Evolutionary conservation across 176 grass and related monocot genomes (phyloP).

Genomic region (Triticum monococcum): DNA sequence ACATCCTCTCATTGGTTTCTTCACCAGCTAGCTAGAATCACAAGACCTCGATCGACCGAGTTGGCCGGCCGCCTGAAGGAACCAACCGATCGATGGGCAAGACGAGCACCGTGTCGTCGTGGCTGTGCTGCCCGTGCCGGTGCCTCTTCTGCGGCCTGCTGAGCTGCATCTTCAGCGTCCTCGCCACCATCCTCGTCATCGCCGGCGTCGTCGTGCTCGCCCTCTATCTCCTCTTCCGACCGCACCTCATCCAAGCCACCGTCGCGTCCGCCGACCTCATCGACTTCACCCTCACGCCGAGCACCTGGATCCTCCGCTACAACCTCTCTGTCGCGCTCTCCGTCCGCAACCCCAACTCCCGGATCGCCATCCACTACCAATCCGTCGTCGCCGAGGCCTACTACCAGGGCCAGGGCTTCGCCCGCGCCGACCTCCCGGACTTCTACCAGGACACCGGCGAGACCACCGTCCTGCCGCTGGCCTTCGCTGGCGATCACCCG

Average conservation of each 20-base stretch:
- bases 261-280: constrained; percentile 23
- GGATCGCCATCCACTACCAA: constrained; percentile 40
- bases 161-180: constrained; percentile 15
- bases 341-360: constrained; percentile 28
- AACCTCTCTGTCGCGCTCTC: constrained; percentile 11
- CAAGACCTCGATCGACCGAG: neutral
- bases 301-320: constrained; percentile 34
- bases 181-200: constrained; percentile 11
- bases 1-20: neutral
- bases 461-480: neutral
- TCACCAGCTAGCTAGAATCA: neutral
- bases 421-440: constrained; percentile 1
- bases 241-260: constrained; percentile 26
- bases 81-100: constrained; percentile 17
- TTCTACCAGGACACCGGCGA: constrained; percentile 17
- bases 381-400: constrained; percentile 12
- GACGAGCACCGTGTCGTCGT: neutral
- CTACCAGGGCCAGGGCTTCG: constrained; percentile 39
- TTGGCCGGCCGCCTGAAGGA: neutral
- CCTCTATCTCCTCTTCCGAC: constrained; percentile 44
- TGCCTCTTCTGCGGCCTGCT: constrained; percentile 30
- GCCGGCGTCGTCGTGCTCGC: constrained; percentile 13
- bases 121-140: constrained; percentile 38
- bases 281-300: constrained; percentile 18
- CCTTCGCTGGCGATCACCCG: constrained; percentile 9